Percentiles rank a stretch among this genome's conserved stretches.
Evolutionary conservation across 305 asterid species (phyloP).

Genomic region (Solanum hybrid): DNA sequence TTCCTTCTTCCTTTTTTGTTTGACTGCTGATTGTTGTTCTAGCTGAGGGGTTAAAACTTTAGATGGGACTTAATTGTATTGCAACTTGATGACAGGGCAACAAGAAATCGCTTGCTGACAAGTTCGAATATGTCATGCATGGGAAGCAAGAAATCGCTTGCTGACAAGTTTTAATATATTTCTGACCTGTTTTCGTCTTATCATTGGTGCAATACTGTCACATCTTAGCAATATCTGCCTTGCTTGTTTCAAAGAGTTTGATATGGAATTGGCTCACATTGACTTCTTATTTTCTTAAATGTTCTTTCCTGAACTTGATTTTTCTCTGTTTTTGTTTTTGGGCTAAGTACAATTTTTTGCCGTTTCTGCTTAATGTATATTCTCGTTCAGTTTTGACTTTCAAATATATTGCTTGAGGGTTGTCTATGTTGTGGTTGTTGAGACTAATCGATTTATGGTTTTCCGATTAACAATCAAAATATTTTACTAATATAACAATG

Average conservation of each 20-base stretch:
- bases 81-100: conserved; percentile 43
- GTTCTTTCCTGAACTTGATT: not conserved
- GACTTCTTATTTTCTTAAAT: not conserved
- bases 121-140: conserved; percentile 85
- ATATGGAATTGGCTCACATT: not conserved
- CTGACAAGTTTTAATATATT: conserved; percentile 53
- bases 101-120: conserved; percentile 75
- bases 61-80: not conserved
- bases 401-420: not conserved
- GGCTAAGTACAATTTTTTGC: not conserved
- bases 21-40: not conserved
- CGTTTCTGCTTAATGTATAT: not conserved
- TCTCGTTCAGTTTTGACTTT: not conserved
- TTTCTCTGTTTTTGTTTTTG: not conserved
- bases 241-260: not conserved
- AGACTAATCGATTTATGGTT: not conserved
- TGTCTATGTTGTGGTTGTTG: not conserved
- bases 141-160: conserved; percentile 79
- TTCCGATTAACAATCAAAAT: not conserved
- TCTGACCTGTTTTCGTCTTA: not conserved
- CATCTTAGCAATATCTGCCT: not conserved
- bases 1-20: not conserved
- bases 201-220: not conserved
- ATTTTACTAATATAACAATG: not conserved
- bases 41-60: not conserved